phyloP scores from a whole-genome alignment of 1,139 yeast species.

The Candida tropicalis region DNA sequence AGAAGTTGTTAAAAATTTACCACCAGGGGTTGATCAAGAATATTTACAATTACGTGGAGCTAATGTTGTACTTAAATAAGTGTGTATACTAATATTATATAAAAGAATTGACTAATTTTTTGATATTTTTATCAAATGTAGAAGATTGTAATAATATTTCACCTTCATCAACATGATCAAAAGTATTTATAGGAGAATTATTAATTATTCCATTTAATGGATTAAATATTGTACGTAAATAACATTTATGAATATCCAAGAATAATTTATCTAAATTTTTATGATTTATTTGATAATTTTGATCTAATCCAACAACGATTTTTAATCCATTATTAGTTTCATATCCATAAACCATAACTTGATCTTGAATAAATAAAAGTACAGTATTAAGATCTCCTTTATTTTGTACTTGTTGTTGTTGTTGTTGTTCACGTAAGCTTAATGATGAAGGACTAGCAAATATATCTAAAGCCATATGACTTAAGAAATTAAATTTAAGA shows the following conservation, averaged over 20 bases:
- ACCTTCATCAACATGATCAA: constrained; percentile 24
- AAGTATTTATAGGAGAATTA: constrained; percentile 21
- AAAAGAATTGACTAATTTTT: constrained; percentile 29
- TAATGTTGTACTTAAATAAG: constrained; percentile 70
- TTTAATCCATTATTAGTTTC: constrained; percentile 65
- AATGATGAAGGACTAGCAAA: constrained; percentile 56
- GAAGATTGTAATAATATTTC: constrained; percentile 26
- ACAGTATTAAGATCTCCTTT: constrained; percentile 29
- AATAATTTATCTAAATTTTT: constrained; percentile 29
- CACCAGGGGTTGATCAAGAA: constrained; percentile 93
- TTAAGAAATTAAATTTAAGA: constrained; percentile 60
- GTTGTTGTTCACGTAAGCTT: constrained; percentile 43
- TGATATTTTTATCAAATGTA: constrained; percentile 42
- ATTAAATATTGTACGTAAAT: constrained; percentile 54
- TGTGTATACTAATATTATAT: background rate
- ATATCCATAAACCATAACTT: constrained; percentile 60
- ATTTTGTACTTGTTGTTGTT: constrained; percentile 21
- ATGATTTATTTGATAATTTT: constrained; percentile 18
- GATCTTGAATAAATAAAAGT: constrained; percentile 62
- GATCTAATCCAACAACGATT: constrained; percentile 51
- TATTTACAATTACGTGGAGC: constrained; percentile 88
- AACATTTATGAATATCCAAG: constrained; percentile 47
- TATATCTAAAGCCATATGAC: constrained; percentile 69
- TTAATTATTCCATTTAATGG: constrained; percentile 48
- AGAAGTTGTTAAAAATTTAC: constrained; percentile 73